These are phyloP conservation scores for Seminavis robusta DNA, from an alignment of 108 stramenopile genomes.

Conservation along the genomic window DNA sequence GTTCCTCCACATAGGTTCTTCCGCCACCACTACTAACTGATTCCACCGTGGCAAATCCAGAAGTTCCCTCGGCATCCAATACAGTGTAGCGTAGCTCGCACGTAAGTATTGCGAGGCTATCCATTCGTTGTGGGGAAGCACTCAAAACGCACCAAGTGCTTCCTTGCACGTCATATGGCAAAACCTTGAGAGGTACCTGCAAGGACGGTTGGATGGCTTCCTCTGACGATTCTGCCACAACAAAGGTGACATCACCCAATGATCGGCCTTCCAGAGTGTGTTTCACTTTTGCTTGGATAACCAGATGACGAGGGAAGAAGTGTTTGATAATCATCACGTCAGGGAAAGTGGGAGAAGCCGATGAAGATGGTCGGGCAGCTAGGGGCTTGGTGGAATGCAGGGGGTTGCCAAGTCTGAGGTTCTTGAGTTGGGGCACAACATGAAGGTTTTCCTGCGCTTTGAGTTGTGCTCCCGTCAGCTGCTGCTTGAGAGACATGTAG, in stretches of 20 bases:
- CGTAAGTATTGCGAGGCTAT: constrained; percentile 64
- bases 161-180: constrained; percentile 64
- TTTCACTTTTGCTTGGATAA: constrained; percentile 81
- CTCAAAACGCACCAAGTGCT: constrained; percentile 79
- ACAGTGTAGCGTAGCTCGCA: constrained; percentile 86
- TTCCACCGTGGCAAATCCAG: constrained; percentile 61
- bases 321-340: constrained; percentile 82
- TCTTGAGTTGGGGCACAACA: constrained; percentile 59
- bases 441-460: constrained; percentile 74
- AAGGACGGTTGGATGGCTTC: constrained; percentile 72
- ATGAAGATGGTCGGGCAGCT: constrained; percentile 62
- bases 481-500: constrained; percentile 64
- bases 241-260: constrained; percentile 73
- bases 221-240: constrained; percentile 91
- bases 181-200: constrained; percentile 64
- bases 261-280: constrained; percentile 53
- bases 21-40: too few species aligned
- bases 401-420: constrained; percentile 72
- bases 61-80: constrained; percentile 51
- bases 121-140: constrained; percentile 73
- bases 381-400: constrained; percentile 72
- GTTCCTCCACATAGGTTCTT: constrained; percentile 73
- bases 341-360: constrained; percentile 70
- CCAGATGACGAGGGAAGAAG: constrained; percentile 77
- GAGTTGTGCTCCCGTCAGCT: constrained; percentile 77